Conservation (phyloP, 768 basidiomycete genomes). For the Podaxis sp. region DNA sequence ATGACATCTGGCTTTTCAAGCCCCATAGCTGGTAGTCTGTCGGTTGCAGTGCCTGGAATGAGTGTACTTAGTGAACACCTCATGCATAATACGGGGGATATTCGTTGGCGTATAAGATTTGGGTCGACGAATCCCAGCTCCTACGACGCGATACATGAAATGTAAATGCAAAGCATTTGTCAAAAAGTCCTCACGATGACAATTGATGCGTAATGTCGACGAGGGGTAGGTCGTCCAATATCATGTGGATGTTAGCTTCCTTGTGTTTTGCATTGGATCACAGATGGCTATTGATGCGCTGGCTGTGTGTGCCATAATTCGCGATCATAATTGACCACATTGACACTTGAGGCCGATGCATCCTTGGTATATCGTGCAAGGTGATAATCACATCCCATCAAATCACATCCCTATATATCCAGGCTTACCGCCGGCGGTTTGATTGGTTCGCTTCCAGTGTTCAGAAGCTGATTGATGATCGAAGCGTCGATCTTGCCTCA, state of each 20-base stretch:
- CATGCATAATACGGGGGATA: no score
- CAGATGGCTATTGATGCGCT: background rate
- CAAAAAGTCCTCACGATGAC: background rate
- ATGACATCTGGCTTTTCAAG: background rate
- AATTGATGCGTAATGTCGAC: background rate
- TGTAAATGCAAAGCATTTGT: background rate
- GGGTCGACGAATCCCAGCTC: no score
- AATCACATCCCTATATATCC: background rate
- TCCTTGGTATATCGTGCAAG: background rate
- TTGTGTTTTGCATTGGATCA: background rate
- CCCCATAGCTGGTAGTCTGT: no score
- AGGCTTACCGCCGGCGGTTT: background rate
- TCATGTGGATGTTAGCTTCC: background rate
- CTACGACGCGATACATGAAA: background rate
- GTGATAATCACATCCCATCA: background rate
- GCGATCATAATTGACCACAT: background rate
- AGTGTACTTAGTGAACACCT: no score
- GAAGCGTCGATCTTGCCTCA: background rate
- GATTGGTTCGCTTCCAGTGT: background rate
- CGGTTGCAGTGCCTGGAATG: no score
- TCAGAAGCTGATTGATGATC: background rate
- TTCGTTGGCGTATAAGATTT: no score
- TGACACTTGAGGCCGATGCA: background rate
- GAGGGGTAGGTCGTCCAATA: background rate
- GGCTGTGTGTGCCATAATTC: background rate